A percentile compares a stretch with the other conserved stretches of the same genome.
Conservation (phyloP, 768 basidiomycete genomes). For the Suillus spraguei region DNA sequence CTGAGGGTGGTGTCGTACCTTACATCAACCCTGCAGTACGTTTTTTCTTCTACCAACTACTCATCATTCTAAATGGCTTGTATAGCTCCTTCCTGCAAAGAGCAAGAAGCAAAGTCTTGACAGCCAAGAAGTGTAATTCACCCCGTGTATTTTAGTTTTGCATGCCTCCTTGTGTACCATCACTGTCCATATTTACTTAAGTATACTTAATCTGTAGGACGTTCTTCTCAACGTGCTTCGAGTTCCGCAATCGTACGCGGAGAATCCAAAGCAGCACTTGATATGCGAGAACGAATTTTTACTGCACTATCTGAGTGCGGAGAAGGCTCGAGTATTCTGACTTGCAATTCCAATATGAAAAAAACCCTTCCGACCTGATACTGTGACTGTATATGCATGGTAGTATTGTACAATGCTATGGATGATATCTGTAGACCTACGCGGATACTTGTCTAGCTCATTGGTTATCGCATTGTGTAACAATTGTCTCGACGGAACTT, state of each 20-base stretch:
- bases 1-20: constrained; percentile 93
- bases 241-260: not conserved
- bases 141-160: not conserved
- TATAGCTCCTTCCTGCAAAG: constrained; percentile 33
- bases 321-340: not conserved
- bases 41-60: not conserved
- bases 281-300: too few relatives aligned
- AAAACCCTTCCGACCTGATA: not conserved
- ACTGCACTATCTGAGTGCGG: not conserved
- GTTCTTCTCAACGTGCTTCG: not conserved
- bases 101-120: constrained; percentile 35
- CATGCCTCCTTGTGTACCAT: constrained; percentile 6
- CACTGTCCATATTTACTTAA: constrained; percentile 5
- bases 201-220: constrained; percentile 8
- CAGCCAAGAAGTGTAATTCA: constrained; percentile 32
- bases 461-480: not conserved
- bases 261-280: not conserved
- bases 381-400: not conserved
- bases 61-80: not conserved
- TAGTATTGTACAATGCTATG: not conserved
- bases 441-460: not conserved
- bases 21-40: constrained; percentile 67
- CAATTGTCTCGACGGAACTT: not conserved
- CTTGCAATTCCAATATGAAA: not conserved
- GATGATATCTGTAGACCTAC: not conserved